Evolutionary conservation across 345 rosid species (phyloP).

Genomic region (Eucalyptus polybractea): DNA sequence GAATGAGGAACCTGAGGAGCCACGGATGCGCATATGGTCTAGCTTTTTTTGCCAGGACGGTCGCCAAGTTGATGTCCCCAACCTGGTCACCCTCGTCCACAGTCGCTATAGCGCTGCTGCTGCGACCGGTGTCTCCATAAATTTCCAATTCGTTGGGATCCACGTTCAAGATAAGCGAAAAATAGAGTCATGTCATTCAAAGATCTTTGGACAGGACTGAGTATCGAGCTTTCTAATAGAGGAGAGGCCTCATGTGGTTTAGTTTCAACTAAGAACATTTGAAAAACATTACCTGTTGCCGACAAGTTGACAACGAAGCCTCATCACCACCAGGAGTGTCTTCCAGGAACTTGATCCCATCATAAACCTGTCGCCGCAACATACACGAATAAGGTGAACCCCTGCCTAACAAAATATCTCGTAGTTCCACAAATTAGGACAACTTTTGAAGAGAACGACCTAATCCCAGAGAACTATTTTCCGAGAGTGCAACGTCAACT

Average conservation of each 20-base stretch:
- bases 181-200: neutral
- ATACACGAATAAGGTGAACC: neutral
- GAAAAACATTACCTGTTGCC: constrained; percentile 22
- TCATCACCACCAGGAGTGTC: constrained; percentile 53
- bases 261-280: neutral
- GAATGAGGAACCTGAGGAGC: constrained; percentile 70
- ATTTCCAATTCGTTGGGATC: constrained; percentile 49
- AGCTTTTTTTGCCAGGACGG: constrained; percentile 28
- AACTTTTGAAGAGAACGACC: neutral
- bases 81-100: constrained; percentile 41
- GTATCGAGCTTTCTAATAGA: neutral
- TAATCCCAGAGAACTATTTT: neutral
- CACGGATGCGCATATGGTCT: constrained; percentile 39
- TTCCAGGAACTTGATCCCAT: constrained; percentile 39
- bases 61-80: constrained; percentile 48
- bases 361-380: constrained; percentile 18
- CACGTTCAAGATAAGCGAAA: constrained; percentile 24
- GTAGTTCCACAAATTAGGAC: neutral
- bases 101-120: constrained; percentile 42
- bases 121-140: constrained; percentile 67
- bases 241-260: neutral
- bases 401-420: neutral
- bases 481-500: neutral
- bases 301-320: constrained; percentile 32
- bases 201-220: neutral